Evolutionary conservation across 371 early-diverging fungal genomes (phyloP).

Genomic region (Haplosporangium sp.): DNA sequence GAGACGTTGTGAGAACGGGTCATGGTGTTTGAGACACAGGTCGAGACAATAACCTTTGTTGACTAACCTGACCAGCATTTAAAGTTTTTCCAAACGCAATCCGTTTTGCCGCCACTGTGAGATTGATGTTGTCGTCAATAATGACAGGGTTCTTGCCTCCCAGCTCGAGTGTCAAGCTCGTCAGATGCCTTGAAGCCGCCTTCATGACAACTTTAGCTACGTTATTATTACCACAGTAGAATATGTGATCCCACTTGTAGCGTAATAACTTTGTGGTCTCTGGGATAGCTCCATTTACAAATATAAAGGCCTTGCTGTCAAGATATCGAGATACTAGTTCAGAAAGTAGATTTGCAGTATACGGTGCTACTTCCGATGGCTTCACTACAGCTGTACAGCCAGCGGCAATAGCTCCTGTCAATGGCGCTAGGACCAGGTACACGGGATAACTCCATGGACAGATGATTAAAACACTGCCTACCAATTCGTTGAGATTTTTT

Average conservation of each 20-base stretch:
- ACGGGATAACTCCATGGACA: conserved; percentile 82
- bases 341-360: conserved; percentile 75
- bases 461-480: conserved; percentile 58
- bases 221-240: conserved; percentile 88
- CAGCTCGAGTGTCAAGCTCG: conserved; percentile 85
- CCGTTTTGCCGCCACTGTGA: conserved; percentile 76
- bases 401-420: conserved; percentile 90
- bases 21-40: neutral
- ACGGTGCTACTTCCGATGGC: conserved; percentile 89
- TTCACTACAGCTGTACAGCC: conserved; percentile 90
- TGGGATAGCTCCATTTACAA: conserved; percentile 83
- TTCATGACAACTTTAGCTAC: conserved; percentile 85
- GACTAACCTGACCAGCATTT: conserved; percentile 85
- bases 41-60: neutral
- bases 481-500: no score
- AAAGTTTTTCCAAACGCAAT: conserved; percentile 86
- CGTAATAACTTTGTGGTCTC: conserved; percentile 83
- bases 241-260: conserved; percentile 83
- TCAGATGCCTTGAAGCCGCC: conserved; percentile 81
- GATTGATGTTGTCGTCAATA: conserved; percentile 74
- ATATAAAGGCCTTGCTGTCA: conserved; percentile 71
- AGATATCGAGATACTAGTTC: conserved; percentile 80
- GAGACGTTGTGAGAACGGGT: neutral
- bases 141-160: conserved; percentile 91
- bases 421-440: conserved; percentile 65